Percentiles rank a stretch among this genome's conserved stretches.
phyloP scores from a whole-genome alignment of 2,329 filamentous ascomycete species.

The Grosmannia serpens region DNA sequence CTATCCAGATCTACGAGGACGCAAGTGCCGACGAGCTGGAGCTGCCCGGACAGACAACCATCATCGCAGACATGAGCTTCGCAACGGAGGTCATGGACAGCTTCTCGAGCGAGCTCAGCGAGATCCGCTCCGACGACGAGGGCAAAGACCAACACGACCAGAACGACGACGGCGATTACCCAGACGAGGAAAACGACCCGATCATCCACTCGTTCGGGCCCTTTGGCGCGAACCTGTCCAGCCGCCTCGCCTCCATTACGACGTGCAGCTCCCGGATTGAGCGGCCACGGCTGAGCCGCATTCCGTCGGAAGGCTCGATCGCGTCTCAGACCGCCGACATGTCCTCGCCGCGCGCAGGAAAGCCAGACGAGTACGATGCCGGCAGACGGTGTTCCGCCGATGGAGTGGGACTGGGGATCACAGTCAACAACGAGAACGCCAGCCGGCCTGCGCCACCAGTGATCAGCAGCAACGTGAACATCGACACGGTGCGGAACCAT shows the following conservation, averaged over 20 bases:
- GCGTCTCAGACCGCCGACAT: neutral
- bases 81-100: slow-evolving; percentile 38
- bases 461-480: slow-evolving; percentile 20
- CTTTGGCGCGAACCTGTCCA: slow-evolving; percentile 76
- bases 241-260: slow-evolving; percentile 67
- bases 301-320: slow-evolving; percentile 8
- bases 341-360: neutral
- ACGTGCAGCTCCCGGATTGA: slow-evolving; percentile 50
- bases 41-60: slow-evolving; percentile 22
- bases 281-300: slow-evolving; percentile 7
- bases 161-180: slow-evolving; percentile 67
- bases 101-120: slow-evolving; percentile 47
- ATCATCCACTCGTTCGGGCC: slow-evolving; percentile 87
- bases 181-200: slow-evolving; percentile 90
- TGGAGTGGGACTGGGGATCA: slow-evolving; percentile 13
- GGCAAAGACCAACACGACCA: slow-evolving; percentile 62
- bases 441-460: neutral
- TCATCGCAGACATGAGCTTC: slow-evolving; percentile 30
- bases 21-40: slow-evolving; percentile 43
- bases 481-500: slow-evolving; percentile 60
- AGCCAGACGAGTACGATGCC: neutral
- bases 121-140: slow-evolving; percentile 41
- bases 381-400: neutral
- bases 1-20: slow-evolving; percentile 63
- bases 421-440: slow-evolving; percentile 5